Percentiles rank a stretch among this genome's conserved stretches.
These are phyloP conservation scores for Triticum aestivum DNA, from an alignment of 176 grass and related monocot genomes.

Conservation along the genomic window DNA sequence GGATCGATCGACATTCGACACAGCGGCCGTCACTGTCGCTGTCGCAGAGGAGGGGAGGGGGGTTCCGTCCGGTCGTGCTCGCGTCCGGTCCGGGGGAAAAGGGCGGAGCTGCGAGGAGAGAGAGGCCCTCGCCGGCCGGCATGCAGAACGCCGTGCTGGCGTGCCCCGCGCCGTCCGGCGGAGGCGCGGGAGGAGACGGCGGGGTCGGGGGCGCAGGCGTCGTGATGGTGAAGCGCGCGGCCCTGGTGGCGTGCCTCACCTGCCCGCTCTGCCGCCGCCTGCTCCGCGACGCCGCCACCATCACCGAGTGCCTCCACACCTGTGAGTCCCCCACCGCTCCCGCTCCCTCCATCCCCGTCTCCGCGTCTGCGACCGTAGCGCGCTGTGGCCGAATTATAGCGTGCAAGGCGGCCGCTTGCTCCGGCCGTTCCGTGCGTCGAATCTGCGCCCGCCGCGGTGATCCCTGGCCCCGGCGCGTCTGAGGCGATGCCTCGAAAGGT, in stretches of 20 bases:
- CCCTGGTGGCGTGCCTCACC: constrained; percentile 47
- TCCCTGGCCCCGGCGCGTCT: not conserved
- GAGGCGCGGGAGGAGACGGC: not conserved
- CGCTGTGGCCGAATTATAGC: not conserved
- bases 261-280: constrained; percentile 64
- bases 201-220: not conserved
- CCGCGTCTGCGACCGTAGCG: not conserved
- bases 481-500: constrained; percentile 33
- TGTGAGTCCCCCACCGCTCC: constrained; percentile 42
- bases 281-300: constrained; percentile 68
- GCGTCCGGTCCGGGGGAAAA: not conserved
- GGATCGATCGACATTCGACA: not conserved
- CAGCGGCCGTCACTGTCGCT: not conserved
- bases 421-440: not conserved
- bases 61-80: not conserved
- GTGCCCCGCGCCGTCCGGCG: not conserved
- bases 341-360: not conserved
- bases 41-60: not conserved
- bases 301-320: constrained; percentile 83
- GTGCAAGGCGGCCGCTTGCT: not conserved
- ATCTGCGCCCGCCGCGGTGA: not conserved
- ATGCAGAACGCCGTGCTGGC: constrained; percentile 28
- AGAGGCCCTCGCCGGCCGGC: not conserved
- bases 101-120: constrained; percentile 2
- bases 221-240: constrained; percentile 46